Base-by-base conservation (phyloP, 108 stramenopile species). In the Aureococcus anophagefferens region DNA sequence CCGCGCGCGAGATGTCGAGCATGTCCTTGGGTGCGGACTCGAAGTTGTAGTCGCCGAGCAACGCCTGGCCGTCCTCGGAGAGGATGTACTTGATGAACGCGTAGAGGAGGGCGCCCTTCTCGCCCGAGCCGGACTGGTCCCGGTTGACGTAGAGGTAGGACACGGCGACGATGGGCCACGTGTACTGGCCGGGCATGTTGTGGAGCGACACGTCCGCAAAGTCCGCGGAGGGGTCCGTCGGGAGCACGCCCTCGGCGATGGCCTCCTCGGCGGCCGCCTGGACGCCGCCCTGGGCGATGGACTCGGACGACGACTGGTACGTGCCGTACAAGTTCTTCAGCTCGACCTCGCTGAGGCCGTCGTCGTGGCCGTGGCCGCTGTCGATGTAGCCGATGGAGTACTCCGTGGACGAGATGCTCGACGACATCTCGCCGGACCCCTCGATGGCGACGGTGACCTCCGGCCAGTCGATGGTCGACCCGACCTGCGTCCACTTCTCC, bases 331-430 rank as follows among this genome's bases (percentile, higher is more conserved):
- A 74, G 75, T 93, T 93, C 69, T 68, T 36, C 46, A 93, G 62
- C 25, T 85, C 73, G 37, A 93, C 86, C 78, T 91, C 90, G 0
- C 63, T 62, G 64, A 91, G 68, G 29, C 72, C 74, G 35, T 87
- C 89, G 33, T 79, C 77, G 51, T 80, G 77, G 70, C 90, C 93
- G 69, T 93, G 93, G 28, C 89, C 89, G 45, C 80, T 69, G 51
- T 91, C 90, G 69, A 93, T 83, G 82, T 90, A 93, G 4, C 90
- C 92, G 63, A 93, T 91, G 30, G 92, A 78, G 37, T 88, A 87
- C 28, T 45, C 69, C 59, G 77, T 87, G 1, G 80, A 79, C 5
- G 67, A 33, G 45, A 93, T 81, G 70, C 88, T 88, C 0, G 73
- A 67, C 18, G 87, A 83, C 85, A 93, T 87, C 28, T 82, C 79